Percentiles rank a stretch among this genome's conserved stretches.
These are phyloP conservation scores for Pholiota molesta DNA, from an alignment of 768 basidiomycete genomes.

Conservation along the genomic window DNA sequence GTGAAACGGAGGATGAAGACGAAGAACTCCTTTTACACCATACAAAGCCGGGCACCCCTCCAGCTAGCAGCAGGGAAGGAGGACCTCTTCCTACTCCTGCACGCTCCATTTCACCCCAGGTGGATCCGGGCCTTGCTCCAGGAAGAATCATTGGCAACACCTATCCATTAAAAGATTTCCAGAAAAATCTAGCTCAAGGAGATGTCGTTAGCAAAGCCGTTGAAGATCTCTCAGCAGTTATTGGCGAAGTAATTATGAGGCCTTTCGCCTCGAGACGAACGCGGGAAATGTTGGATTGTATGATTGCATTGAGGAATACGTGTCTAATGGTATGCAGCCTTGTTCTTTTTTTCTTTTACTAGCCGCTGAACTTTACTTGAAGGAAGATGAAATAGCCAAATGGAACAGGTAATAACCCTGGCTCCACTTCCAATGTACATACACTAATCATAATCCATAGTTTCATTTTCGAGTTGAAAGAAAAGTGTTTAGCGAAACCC, in stretches of 20 bases:
- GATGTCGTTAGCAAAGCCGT: constrained; percentile 87
- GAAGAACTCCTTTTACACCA: constrained; percentile 33
- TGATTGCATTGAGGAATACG: constrained; percentile 66
- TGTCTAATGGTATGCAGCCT: constrained; percentile 55
- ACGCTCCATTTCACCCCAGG: constrained; percentile 43
- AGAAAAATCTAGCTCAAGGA: constrained; percentile 65
- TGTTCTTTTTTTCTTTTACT: background rate
- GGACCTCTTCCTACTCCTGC: constrained; percentile 56
- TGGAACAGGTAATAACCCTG: constrained; percentile 70
- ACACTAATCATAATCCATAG: constrained; percentile 34
- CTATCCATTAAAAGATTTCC: constrained; percentile 78
- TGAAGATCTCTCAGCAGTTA: constrained; percentile 72
- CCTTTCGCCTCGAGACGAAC: constrained; percentile 74
- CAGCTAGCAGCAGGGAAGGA: constrained; percentile 16
- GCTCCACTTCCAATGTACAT: background rate
- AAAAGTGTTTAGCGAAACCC: constrained; percentile 52
- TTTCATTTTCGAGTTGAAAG: constrained; percentile 62
- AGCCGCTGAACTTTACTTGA: background rate
- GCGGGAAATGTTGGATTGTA: constrained; percentile 73
- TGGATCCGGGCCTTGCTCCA: constrained; percentile 58
- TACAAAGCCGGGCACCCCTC: constrained; percentile 24
- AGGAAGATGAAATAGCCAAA: constrained; percentile 83
- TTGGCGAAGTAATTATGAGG: constrained; percentile 66
- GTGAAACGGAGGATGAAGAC: constrained; percentile 57
- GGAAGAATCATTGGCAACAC: constrained; percentile 79